These are phyloP conservation scores for Coniferiporia sulphurascens DNA, from an alignment of 1,284 basidiomycete genomes.

Conservation along the genomic window DNA sequence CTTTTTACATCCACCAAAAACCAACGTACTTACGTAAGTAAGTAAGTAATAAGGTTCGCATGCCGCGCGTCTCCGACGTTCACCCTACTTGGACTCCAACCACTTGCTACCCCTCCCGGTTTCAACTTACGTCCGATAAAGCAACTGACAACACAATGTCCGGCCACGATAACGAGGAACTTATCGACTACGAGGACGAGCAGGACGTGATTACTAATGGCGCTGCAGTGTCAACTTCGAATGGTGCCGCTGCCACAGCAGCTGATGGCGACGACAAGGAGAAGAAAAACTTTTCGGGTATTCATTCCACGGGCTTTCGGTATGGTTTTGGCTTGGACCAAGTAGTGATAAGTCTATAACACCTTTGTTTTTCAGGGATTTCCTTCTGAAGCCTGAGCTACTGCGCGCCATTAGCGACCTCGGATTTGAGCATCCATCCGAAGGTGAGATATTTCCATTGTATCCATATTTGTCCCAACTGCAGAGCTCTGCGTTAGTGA, in stretches of 20 bases:
- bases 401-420: constrained; percentile 97
- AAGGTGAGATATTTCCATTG: constrained; percentile 58
- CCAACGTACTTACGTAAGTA: not conserved
- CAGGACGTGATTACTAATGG: constrained; percentile 77
- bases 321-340: constrained; percentile 26
- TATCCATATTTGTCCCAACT: not conserved
- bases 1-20: not conserved
- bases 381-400: constrained; percentile 95
- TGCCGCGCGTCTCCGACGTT: not conserved
- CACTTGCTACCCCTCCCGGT: not conserved
- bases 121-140: not conserved
- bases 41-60: not conserved
- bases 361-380: constrained; percentile 60
- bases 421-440: constrained; percentile 99
- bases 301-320: constrained; percentile 96
- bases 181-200: constrained; percentile 94
- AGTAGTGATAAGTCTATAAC: constrained; percentile 10
- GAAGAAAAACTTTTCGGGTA: constrained; percentile 96
- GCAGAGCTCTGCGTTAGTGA: not conserved
- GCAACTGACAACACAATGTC: constrained; percentile 6
- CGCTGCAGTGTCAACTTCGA: constrained; percentile 42
- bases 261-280: constrained; percentile 75
- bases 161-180: constrained; percentile 64
- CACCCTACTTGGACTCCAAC: not conserved
- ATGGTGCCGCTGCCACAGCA: constrained; percentile 46